These are phyloP conservation scores for Comarum palustre DNA, from an alignment of 306 rosid species.

Conservation along the genomic window DNA sequence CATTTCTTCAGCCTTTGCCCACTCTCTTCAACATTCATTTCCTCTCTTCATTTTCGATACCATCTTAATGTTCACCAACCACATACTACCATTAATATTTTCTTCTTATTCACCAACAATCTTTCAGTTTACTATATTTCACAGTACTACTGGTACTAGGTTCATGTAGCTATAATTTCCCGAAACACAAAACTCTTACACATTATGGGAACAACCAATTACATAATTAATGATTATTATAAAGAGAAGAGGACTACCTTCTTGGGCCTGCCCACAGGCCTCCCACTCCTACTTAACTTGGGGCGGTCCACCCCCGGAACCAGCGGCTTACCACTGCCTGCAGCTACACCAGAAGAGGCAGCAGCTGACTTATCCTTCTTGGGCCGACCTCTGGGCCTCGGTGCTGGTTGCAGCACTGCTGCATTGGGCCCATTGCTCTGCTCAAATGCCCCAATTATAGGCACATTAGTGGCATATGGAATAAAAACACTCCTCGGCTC, in stretches of 20 bases:
- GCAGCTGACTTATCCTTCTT: conserved; percentile 30
- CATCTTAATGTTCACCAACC: not conserved
- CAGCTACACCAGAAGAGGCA: conserved; percentile 15
- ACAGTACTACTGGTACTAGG: not conserved
- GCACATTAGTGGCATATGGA: conserved; percentile 46
- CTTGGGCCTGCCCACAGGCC: conserved; percentile 76
- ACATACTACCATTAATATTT: not conserved
- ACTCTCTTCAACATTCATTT: not conserved
- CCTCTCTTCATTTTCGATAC: not conserved
- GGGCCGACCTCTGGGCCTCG: conserved; percentile 64
- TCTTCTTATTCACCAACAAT: not conserved
- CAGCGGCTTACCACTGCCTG: conserved; percentile 22
- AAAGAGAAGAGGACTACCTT: conserved; percentile 44
- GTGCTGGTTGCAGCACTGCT: conserved; percentile 1
- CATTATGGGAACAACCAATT: not conserved
- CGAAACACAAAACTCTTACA: not conserved
- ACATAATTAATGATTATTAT: not conserved
- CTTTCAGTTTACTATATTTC: not conserved
- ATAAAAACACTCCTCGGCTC: conserved; percentile 44
- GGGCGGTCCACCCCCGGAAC: conserved; percentile 21
- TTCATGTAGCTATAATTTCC: not conserved
- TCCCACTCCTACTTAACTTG: conserved; percentile 27
- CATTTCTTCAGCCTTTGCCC: not conserved
- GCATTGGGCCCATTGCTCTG: conserved; percentile 15
- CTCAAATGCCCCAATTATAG: conserved; percentile 28